Conservation (phyloP, 768 basidiomycete species). For the Floccularia luteovirens region DNA sequence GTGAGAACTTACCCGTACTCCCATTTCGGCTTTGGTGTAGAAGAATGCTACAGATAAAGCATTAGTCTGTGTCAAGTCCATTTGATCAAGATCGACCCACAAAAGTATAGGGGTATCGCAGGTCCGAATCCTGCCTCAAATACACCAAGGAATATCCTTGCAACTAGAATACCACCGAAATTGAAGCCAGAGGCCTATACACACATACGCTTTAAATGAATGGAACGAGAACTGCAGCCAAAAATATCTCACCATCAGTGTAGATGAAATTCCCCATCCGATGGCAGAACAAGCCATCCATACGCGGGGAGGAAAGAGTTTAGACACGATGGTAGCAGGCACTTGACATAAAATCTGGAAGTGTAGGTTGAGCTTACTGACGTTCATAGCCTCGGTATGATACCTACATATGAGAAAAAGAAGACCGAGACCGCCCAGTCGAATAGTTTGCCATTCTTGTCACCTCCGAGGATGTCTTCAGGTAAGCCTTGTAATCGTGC, state of each 20-base stretch:
- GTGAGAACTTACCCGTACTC: constrained; percentile 42
- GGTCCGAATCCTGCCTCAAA: constrained; percentile 79
- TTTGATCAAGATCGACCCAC: constrained; percentile 27
- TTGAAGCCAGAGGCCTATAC: constrained; percentile 52
- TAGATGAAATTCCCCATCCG: constrained; percentile 74
- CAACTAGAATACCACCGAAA: constrained; percentile 48
- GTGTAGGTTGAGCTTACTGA: neutral
- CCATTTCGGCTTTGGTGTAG: constrained; percentile 71
- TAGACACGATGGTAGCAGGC: constrained; percentile 58
- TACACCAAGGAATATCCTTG: constrained; percentile 59
- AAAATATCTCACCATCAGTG: constrained; percentile 46
- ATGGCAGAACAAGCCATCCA: constrained; percentile 62
- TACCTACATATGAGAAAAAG: constrained; percentile 69
- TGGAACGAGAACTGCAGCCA: neutral
- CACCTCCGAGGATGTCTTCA: constrained; percentile 56
- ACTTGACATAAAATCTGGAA: constrained; percentile 60
- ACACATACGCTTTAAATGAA: neutral
- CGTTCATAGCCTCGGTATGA: neutral
- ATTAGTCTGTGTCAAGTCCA: neutral
- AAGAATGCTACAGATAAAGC: constrained; percentile 46
- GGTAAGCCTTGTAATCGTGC: constrained; percentile 69
- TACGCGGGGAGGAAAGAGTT: constrained; percentile 57
- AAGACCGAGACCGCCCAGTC: constrained; percentile 76
- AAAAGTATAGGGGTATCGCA: constrained; percentile 71
- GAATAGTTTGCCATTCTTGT: constrained; percentile 60